Evolutionary conservation across 2,329 filamentous ascomycete genomes (phyloP).

Genomic region (Cordyceps javanica): DNA sequence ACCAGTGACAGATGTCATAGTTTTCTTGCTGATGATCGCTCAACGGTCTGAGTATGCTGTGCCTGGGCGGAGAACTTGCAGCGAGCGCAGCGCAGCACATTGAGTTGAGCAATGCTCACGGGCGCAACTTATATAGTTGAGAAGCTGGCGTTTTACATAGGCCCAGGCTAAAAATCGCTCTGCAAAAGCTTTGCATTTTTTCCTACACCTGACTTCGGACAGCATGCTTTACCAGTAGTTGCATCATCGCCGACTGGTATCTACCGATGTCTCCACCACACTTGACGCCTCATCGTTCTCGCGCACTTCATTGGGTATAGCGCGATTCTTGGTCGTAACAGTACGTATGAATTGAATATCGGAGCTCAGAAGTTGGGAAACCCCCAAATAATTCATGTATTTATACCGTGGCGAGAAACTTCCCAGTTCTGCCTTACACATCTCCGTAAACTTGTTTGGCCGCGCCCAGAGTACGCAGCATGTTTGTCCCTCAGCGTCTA

Average conservation of each 20-base stretch:
- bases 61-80: background rate
- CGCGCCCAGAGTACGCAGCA: background rate
- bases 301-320: slow-evolving; percentile 14
- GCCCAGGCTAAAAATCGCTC: background rate
- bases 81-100: background rate
- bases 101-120: background rate
- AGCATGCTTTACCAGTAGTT: background rate
- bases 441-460: background rate
- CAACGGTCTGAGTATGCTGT: background rate
- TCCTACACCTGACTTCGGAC: background rate
- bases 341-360: background rate
- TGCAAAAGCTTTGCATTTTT: background rate
- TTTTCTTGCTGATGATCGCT: no score
- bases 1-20: background rate
- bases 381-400: background rate
- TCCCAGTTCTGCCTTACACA: background rate
- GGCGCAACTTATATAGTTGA: background rate
- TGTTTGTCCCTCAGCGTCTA: slow-evolving; percentile 20
- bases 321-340: background rate
- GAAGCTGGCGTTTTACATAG: background rate
- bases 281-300: slow-evolving; percentile 3
- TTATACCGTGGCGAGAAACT: background rate
- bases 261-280: background rate
- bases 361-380: background rate
- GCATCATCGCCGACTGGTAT: background rate